Evolutionary conservation across 352 stramenopile species (phyloP).

Genomic region (Pythium aristosporum): DNA sequence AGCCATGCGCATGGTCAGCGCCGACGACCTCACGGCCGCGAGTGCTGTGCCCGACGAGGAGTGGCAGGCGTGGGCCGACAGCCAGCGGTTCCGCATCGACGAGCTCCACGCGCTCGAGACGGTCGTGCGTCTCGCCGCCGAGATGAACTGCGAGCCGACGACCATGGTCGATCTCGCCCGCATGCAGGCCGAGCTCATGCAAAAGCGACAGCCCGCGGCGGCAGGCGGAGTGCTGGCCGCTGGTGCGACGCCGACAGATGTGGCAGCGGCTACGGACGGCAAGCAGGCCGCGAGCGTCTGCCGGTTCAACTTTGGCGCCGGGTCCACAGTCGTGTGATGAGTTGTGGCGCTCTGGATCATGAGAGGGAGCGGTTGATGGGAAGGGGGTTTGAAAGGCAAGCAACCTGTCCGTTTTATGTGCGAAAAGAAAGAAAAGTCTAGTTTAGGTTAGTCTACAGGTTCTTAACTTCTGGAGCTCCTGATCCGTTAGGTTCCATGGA

Average conservation of each 20-base stretch:
- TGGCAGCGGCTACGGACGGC: background rate
- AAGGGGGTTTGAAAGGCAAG: too few relatives aligned
- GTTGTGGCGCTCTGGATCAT: too few relatives aligned
- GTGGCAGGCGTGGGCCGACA: constrained; percentile 51
- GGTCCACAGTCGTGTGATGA: constrained; percentile 8
- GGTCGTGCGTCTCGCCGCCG: constrained; percentile 54
- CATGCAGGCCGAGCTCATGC: constrained; percentile 46
- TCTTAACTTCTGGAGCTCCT: too few relatives aligned
- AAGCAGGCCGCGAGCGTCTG: constrained; percentile 44
- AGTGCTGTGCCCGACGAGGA: constrained; percentile 31
- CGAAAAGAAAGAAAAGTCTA: too few relatives aligned
- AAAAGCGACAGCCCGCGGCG: constrained; percentile 18
- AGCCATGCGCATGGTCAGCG: constrained; percentile 4
- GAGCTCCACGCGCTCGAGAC: constrained; percentile 62
- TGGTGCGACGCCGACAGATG: background rate
- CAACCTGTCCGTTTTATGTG: too few relatives aligned
- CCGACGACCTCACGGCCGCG: constrained; percentile 24
- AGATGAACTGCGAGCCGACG: constrained; percentile 62
- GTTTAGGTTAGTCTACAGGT: too few relatives aligned
- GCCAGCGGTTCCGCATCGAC: constrained; percentile 38
- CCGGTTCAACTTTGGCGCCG: constrained; percentile 42
- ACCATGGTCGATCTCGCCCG: constrained; percentile 59
- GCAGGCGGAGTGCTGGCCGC: background rate
- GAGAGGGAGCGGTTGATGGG: too few relatives aligned
- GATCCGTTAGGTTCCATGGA: too few relatives aligned